Evolutionary conservation across 169 alveolate genomes (phyloP), one percentile per base, ranked within the genome.

Genomic region (Theileria annulata): DNA sequence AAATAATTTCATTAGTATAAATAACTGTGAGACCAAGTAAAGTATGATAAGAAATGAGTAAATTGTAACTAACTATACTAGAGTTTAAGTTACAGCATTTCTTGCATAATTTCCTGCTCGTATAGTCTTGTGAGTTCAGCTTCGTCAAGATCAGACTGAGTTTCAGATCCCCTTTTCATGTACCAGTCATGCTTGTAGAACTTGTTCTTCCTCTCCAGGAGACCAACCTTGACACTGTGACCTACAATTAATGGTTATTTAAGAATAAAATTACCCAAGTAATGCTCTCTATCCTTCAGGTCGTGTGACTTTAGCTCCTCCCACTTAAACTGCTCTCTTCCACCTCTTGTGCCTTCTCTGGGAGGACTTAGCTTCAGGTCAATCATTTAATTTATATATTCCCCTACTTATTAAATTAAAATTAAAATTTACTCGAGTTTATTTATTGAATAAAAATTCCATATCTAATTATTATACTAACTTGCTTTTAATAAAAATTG

Each of bases 171-270:
- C 15, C 9, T 31, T n/a, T 81, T 73, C 70, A 81, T 2, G 56
- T 81, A 81, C 88, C 88, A 81, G 31, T 81, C 88, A 51, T 81
- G 88, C 48, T 81, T 81, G 49, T 74, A 74, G 21, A 75, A 81
- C 35, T 73, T 56, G 51, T 75, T 75, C 60, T 75, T 81, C 47
- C 75, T 51, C 27, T 75, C 54, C 25, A 75, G 35, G 70, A 75
- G 28, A 1, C 88, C 88, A 48, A 81, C 63, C 80, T 81, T 81
- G 6, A 81, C 80, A 47, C 81, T 79, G 67, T 79, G 87, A 3
- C 86, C 86, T 77, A 15, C 27, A 23, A 63, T 3, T 63, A 5
- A 19, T 10, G 4, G 10, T 63, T 19, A 19, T 63, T 12, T 13
- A n/a, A 33, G 25, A n/a, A 27, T 13, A 73, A 21, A 25, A 80